A percentile compares a stretch with the other conserved stretches of the same genome.
Conservation (phyloP, 345 rosid species). For the Aegle marmelos region DNA sequence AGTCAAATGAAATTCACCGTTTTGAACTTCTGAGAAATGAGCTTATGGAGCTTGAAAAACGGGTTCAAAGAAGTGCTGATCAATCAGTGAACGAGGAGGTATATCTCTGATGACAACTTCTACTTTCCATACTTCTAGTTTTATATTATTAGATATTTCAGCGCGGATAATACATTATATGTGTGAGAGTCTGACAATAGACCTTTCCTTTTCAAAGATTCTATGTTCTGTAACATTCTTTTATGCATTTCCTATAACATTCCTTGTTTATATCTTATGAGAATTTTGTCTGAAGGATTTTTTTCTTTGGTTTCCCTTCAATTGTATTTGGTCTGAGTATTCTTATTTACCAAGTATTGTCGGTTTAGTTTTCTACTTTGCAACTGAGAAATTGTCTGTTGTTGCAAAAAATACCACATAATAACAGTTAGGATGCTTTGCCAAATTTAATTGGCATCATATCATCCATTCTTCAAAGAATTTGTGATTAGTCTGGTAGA, state of each 20-base stretch:
- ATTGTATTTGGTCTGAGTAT: neutral
- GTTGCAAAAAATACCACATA: neutral
- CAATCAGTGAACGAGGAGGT: conserved; percentile 72
- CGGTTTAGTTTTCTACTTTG: neutral
- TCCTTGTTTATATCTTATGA: neutral
- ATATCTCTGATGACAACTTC: neutral
- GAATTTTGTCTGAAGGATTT: neutral
- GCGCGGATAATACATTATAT: neutral
- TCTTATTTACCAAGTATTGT: neutral
- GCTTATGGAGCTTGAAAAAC: conserved; percentile 87
- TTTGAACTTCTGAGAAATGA: conserved; percentile 83
- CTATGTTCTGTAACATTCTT: neutral
- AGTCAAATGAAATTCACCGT: conserved; percentile 65
- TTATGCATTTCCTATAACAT: neutral
- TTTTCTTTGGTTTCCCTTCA: neutral
- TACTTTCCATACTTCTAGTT: neutral
- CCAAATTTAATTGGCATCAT: neutral
- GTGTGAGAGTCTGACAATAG: neutral
- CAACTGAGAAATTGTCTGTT: neutral
- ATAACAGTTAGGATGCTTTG: neutral
- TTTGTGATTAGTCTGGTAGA: neutral
- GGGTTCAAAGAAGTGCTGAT: conserved; percentile 74
- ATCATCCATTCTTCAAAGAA: neutral
- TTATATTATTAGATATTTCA: neutral
- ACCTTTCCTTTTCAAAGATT: neutral